Evolutionary conservation across 169 alveolate species (phyloP).

Genomic region (Besnoitia besnoiti): DNA sequence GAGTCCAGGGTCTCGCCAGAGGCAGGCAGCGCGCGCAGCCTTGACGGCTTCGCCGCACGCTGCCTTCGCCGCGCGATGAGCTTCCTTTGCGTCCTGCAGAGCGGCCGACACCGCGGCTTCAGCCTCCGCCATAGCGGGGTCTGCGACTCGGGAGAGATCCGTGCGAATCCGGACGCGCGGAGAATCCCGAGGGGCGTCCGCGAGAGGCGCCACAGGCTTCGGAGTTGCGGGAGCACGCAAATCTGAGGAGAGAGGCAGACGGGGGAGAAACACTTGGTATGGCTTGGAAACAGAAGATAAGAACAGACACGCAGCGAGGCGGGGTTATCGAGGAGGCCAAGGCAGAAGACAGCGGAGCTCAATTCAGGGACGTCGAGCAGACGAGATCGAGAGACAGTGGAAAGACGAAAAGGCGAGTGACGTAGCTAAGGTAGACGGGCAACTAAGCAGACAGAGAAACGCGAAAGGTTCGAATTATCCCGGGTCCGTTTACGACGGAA

Average conservation of each 20-base stretch:
- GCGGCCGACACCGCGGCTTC: not conserved
- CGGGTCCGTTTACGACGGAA: too few relatives aligned
- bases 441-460: too few relatives aligned
- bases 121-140: not conserved
- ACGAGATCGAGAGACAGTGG: not conserved
- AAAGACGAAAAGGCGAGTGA: not conserved
- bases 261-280: not conserved
- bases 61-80: not conserved
- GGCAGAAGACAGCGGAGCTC: not conserved
- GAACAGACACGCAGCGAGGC: not conserved
- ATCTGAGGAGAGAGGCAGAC: not conserved
- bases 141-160: not conserved
- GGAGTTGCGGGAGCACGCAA: not conserved
- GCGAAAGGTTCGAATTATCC: too few relatives aligned
- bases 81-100: not conserved
- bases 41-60: not conserved
- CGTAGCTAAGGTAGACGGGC: too few relatives aligned
- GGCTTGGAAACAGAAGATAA: not conserved
- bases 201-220: not conserved
- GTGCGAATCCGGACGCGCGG: not conserved
- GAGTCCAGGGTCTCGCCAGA: not conserved
- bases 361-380: not conserved
- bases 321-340: not conserved
- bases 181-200: not conserved
- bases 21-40: constrained; percentile 10